Conservation (phyloP, 768 basidiomycete species). For the Termitomyces sp. region DNA sequence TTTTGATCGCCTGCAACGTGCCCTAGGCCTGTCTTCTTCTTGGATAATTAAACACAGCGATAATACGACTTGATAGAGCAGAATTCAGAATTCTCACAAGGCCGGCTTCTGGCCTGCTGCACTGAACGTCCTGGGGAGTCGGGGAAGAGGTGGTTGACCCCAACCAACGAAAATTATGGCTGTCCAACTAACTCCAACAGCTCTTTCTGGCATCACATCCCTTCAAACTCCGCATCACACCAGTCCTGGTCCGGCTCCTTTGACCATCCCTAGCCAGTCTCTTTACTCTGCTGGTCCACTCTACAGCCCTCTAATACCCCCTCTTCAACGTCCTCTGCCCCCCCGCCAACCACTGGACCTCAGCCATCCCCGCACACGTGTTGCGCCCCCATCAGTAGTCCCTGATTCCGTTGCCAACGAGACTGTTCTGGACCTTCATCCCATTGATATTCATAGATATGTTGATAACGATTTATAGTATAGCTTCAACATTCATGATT, state of each 20-base stretch:
- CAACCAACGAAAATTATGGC: constrained; percentile 12
- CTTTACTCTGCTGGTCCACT: not conserved
- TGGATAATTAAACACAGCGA: constrained; percentile 26
- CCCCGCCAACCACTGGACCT: not conserved
- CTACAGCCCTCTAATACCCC: not conserved
- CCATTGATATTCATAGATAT: constrained; percentile 5
- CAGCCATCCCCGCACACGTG: constrained; percentile 2
- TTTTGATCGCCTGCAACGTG: constrained; percentile 81
- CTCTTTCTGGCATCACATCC: constrained; percentile 17
- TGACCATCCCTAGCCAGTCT: not conserved
- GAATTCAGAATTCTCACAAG: not conserved
- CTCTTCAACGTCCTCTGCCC: not conserved
- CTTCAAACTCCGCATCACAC: constrained; percentile 24
- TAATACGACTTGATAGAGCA: constrained; percentile 7
- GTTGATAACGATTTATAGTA: constrained; percentile 14
- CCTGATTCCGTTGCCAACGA: constrained; percentile 9
- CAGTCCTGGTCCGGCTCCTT: not conserved
- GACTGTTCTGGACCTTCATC: not conserved
- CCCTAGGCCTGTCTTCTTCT: constrained; percentile 39
- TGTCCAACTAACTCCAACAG: constrained; percentile 13
- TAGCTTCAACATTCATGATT: constrained; percentile 8
- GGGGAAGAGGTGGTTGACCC: constrained; percentile 3
- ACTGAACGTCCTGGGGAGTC: not conserved
- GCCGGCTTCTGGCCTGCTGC: not conserved
- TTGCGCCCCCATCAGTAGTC: constrained; percentile 7